Evolutionary conservation across 2,329 filamentous ascomycete species (phyloP).

Genomic region (Trichoderma harzianum): DNA sequence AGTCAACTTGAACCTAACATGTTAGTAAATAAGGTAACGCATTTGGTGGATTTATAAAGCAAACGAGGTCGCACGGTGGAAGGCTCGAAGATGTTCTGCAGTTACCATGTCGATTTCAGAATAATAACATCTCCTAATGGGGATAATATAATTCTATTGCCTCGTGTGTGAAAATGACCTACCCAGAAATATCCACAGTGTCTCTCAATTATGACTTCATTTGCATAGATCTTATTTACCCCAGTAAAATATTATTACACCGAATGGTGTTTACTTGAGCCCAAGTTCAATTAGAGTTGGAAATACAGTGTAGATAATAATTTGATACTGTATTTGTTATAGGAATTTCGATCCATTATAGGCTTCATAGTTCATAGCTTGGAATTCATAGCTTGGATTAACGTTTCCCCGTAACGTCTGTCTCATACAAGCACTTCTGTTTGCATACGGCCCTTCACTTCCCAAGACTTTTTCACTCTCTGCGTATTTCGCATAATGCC

Average conservation of each 20-base stretch:
- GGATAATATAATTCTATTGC: background rate
- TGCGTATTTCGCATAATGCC: background rate
- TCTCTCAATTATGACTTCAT: background rate
- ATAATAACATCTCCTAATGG: background rate
- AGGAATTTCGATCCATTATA: background rate
- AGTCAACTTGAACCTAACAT: background rate
- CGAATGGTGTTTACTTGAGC: background rate
- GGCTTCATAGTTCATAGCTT: background rate
- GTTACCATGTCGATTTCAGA: background rate
- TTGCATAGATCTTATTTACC: background rate
- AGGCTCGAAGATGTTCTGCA: background rate
- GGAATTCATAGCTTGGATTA: background rate
- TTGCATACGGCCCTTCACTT: background rate
- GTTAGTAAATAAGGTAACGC: background rate
- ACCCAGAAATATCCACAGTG: background rate
- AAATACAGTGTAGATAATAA: background rate
- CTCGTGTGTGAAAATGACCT: background rate
- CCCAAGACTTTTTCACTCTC: background rate
- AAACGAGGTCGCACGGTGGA: background rate
- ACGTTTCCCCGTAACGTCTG: background rate
- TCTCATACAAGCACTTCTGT: background rate
- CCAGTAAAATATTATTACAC: background rate
- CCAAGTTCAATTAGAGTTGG: background rate
- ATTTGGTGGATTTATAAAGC: background rate
- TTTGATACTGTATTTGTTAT: rapidly evolving